These are phyloP conservation scores for Oenanthe sinensis DNA, from an alignment of 129 eudicot species.

Conservation along the genomic window DNA sequence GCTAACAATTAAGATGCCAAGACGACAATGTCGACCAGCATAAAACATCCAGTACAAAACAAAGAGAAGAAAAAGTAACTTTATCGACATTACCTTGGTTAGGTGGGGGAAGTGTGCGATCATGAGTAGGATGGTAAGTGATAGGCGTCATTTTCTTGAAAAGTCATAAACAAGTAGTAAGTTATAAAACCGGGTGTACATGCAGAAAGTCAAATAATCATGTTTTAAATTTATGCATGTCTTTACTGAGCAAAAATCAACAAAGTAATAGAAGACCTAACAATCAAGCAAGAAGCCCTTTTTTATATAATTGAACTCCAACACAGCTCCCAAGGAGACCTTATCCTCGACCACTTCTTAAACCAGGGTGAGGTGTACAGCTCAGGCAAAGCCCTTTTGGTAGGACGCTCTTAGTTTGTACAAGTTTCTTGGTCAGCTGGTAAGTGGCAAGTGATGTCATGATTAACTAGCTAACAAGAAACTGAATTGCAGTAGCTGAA, in stretches of 20 bases:
- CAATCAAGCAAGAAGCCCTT: neutral
- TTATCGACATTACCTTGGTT: constrained; percentile 58
- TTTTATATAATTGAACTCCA: neutral
- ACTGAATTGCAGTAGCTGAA: neutral
- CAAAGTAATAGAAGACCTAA: neutral
- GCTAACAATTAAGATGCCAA: neutral
- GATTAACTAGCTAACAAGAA: neutral
- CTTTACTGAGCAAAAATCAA: neutral
- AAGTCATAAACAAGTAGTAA: constrained; percentile 1
- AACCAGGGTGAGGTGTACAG: neutral
- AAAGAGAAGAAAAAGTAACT: neutral
- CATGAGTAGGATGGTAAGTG: constrained; percentile 89
- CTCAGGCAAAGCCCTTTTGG: neutral
- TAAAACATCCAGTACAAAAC: neutral
- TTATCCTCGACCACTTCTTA: neutral
- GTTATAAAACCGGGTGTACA: neutral
- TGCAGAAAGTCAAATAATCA: neutral
- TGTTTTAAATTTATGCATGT: neutral
- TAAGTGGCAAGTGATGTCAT: neutral
- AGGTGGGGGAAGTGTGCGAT: constrained; percentile 77
- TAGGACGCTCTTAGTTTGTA: neutral
- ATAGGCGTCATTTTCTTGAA: constrained; percentile 63
- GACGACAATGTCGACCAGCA: neutral
- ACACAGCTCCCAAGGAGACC: neutral
- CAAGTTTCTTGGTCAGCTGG: neutral